phyloP scores from a whole-genome alignment of 805 yeast genomes.

The Candida nonsorbophila region DNA sequence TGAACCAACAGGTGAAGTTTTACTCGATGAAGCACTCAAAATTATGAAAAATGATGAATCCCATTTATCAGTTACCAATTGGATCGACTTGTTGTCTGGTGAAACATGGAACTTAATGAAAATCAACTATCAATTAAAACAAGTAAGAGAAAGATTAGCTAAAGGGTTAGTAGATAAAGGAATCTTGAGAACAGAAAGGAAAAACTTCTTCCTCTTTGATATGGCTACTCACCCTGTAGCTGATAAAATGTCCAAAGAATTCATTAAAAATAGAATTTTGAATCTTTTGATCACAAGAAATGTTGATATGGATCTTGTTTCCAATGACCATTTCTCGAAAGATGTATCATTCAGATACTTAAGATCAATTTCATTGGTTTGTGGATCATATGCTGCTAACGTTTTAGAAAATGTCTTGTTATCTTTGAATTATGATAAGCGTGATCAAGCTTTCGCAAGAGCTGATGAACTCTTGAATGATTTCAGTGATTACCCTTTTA shows the following conservation, averaged over 20 bases:
- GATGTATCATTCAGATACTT: slow-evolving; percentile 63
- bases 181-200: slow-evolving; percentile 89
- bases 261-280: slow-evolving; percentile 67
- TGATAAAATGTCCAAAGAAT: slow-evolving; percentile 80
- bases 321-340: slow-evolving; percentile 60
- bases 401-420: slow-evolving; percentile 86
- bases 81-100: slow-evolving; percentile 92
- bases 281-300: slow-evolving; percentile 68
- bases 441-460: slow-evolving; percentile 88
- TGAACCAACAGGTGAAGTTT: slow-evolving; percentile 87
- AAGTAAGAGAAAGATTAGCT: slow-evolving; percentile 93
- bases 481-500: slow-evolving; percentile 82
- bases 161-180: slow-evolving; percentile 98
- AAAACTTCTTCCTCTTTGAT: slow-evolving; percentile 89
- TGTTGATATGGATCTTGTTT: slow-evolving; percentile 37
- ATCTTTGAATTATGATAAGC: slow-evolving; percentile 72
- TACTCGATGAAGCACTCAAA: slow-evolving; percentile 88
- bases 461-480: slow-evolving; percentile 89
- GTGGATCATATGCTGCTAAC: slow-evolving; percentile 93
- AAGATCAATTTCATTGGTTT: slow-evolving; percentile 75
- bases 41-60: slow-evolving; percentile 83
- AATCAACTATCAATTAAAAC: slow-evolving; percentile 91
- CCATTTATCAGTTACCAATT: slow-evolving; percentile 69
- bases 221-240: slow-evolving; percentile 98
- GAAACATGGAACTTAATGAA: slow-evolving; percentile 98